phyloP scores from a whole-genome alignment of 192 early-diverging fungal genomes.

The Coemansia sp. region DNA sequence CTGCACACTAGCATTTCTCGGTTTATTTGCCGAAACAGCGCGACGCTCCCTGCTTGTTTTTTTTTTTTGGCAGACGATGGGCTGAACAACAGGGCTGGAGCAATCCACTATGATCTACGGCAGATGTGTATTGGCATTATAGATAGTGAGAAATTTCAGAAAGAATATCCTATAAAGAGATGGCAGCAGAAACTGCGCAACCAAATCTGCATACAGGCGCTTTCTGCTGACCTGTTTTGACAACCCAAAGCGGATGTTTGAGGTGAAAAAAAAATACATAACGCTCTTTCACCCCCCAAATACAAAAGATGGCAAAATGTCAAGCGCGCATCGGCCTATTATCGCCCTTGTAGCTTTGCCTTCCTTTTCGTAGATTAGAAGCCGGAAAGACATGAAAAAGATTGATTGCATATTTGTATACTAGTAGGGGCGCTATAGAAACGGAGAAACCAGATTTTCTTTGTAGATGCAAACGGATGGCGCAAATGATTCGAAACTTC shows the following conservation, averaged over 20 bases:
- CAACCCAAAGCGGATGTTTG: slow-evolving; percentile 7
- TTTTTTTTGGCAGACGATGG: neutral
- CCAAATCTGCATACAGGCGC: neutral
- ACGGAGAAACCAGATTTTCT: neutral
- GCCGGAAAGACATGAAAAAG: neutral
- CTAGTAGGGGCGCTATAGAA: neutral
- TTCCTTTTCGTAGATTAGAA: neutral
- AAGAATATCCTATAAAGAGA: slow-evolving; percentile 3
- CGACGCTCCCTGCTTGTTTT: neutral
- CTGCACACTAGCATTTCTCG: neutral
- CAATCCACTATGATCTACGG: slow-evolving; percentile 4
- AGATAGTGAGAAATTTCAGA: neutral
- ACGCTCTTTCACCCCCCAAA: neutral
- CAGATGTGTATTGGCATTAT: neutral
- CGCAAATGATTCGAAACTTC: neutral
- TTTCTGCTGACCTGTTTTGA: neutral
- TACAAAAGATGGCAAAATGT: neutral
- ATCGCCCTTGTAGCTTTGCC: neutral
- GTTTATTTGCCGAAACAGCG: neutral
- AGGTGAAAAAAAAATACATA: neutral
- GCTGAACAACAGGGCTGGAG: slow-evolving; percentile 11
- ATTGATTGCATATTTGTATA: neutral
- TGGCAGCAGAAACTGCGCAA: neutral
- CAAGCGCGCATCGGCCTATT: neutral
- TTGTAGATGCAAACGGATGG: neutral